Evolutionary conservation across 192 early-diverging fungal species (phyloP).

Genomic region (Rhizoclosmatium sp.): DNA sequence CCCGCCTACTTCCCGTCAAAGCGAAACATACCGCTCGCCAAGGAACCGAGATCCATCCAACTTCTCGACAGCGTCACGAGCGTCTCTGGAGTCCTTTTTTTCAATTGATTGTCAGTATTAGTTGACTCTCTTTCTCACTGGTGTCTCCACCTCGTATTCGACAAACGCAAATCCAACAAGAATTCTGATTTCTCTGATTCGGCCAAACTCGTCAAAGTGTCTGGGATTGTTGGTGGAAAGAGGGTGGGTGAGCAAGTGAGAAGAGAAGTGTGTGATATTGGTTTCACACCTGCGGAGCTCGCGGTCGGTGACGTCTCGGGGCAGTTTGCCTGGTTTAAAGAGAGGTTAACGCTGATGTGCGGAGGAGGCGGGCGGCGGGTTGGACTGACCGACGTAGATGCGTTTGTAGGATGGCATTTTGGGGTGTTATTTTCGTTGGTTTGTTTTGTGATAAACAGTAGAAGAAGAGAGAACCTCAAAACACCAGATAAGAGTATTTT

Average conservation of each 20-base stretch:
- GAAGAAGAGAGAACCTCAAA: too few relatives aligned
- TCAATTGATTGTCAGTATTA: too few relatives aligned
- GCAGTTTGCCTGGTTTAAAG: constrained; percentile 68
- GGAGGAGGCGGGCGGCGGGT: background rate
- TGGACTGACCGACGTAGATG: constrained; percentile 20
- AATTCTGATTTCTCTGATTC: constrained; percentile 81
- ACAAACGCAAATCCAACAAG: constrained; percentile 93
- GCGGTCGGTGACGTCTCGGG: constrained; percentile 82
- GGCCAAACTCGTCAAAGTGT: constrained; percentile 73
- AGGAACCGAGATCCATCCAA: constrained; percentile 83
- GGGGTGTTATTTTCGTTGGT: too few relatives aligned
- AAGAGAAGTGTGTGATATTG: too few relatives aligned
- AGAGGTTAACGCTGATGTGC: background rate
- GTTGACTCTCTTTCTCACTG: constrained; percentile 66
- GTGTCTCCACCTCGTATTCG: constrained; percentile 76
- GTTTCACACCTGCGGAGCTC: constrained; percentile 78
- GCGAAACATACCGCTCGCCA: constrained; percentile 74
- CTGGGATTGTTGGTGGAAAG: background rate
- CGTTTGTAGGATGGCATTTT: constrained; percentile 19
- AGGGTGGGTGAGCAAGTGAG: too few relatives aligned
- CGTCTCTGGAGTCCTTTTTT: too few relatives aligned
- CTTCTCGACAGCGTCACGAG: constrained; percentile 84
- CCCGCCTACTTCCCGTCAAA: background rate
- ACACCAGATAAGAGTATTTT: too few relatives aligned
- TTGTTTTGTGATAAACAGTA: too few relatives aligned